Conservation (phyloP, 768 basidiomycete species). For the Termitomyces sp. region DNA sequence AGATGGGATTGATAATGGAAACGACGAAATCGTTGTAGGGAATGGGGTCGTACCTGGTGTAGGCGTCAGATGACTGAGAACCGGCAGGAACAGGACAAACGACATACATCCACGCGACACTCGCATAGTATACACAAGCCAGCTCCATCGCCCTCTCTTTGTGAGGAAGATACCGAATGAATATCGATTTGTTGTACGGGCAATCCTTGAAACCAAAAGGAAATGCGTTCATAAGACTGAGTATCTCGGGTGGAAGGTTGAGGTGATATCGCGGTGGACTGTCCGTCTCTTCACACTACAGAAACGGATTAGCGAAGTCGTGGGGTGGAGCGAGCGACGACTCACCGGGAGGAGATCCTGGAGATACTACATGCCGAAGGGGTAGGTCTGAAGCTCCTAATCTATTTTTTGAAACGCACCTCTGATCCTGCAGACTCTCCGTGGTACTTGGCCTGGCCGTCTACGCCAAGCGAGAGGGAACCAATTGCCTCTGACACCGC, state of each 20-base stretch:
- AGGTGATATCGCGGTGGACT: constrained; percentile 18
- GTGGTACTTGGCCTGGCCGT: constrained; percentile 49
- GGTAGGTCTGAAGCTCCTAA: neutral
- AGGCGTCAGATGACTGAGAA: constrained; percentile 1
- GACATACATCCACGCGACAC: constrained; percentile 46
- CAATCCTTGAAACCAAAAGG: constrained; percentile 44
- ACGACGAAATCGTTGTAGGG: constrained; percentile 36
- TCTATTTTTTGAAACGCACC: constrained; percentile 23
- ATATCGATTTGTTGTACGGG: constrained; percentile 32
- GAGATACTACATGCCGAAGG: constrained; percentile 27
- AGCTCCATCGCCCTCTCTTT: constrained; percentile 36
- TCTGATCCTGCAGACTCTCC: constrained; percentile 49
- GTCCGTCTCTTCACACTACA: constrained; percentile 16
- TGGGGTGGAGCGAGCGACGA: neutral
- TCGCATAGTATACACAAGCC: constrained; percentile 38
- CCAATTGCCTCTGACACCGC: constrained; percentile 40
- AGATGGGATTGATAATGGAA: constrained; percentile 40
- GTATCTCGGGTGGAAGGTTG: constrained; percentile 39
- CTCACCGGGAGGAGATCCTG: constrained; percentile 34
- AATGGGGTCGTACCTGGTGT: constrained; percentile 44
- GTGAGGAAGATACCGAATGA: constrained; percentile 37
- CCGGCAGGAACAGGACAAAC: neutral
- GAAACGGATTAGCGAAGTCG: neutral
- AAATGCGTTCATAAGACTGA: constrained; percentile 43
- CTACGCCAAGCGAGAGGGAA: constrained; percentile 43